Evolutionary conservation across 345 rosid genomes (phyloP).

Genomic region (Eucalyptus curtisii): DNA sequence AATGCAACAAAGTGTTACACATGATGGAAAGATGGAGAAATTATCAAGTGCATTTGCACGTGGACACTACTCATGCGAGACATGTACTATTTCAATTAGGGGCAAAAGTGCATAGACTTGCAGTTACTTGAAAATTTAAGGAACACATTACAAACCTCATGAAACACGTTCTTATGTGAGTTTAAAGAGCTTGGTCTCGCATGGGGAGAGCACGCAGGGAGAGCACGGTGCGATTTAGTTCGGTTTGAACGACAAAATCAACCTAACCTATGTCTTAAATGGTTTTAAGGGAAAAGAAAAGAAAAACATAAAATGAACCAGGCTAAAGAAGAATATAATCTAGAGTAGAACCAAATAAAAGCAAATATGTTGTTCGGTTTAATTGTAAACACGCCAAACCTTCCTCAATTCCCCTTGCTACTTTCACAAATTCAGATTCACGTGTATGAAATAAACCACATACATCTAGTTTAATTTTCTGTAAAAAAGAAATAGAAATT

Average conservation of each 20-base stretch:
- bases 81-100: not conserved
- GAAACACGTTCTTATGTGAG: not conserved
- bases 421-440: not conserved
- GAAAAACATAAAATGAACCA: not conserved
- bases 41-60: no score
- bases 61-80: not conserved
- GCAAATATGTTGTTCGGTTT: not conserved
- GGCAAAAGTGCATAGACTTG: not conserved
- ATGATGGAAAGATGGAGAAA: not conserved
- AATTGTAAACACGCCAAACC: not conserved
- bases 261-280: not conserved
- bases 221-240: no score
- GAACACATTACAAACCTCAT: not conserved
- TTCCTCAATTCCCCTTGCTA: not conserved
- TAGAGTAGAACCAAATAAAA: not conserved
- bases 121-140: not conserved
- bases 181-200: not conserved
- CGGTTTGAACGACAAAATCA: not conserved
- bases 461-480: not conserved
- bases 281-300: not conserved
- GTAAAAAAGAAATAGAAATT: not conserved
- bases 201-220: no score
- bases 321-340: not conserved
- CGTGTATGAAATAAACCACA: not conserved
- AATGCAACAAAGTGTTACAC: no score